Evolutionary conservation across 352 stramenopile species (phyloP), one percentile per base, ranked within the genome.

Genomic region (Phytophthora lateralis): DNA sequence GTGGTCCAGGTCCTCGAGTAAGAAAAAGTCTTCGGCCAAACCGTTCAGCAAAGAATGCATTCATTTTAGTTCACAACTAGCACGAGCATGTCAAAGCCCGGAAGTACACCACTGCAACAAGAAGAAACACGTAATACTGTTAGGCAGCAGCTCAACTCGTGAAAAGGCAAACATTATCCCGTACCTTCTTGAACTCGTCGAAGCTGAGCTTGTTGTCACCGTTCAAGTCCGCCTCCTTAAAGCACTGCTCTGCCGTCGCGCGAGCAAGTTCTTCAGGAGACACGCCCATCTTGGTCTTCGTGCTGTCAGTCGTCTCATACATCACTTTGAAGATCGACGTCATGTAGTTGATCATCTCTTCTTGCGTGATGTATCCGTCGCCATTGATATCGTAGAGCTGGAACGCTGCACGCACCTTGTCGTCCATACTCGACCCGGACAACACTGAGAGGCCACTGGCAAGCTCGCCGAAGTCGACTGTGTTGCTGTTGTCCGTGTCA

Each of bases 251-350:
- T 46, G 86, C 86, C 27, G 85, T 96, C 45, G 88, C 82, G 10
- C 71, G 70, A 60, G 89, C 89, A 50, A 97, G 71, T 53, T 95
- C 85, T 55, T 93, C 79, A 12, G 89, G 80, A 47, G 66, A 78
- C 21, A 93, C 79, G 17, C 82, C 75, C 71, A 93, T 91, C 46
- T 89, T 89, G n/a, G 44, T 68, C 46, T 89, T 93, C 10, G 85
- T 78, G 35, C 58, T 78, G 56, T 91, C 82, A 18, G 86, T 92
- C 18, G 86, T 95, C 63, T 94, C 85, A 57, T 93, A 94, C 87
- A 96, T 96, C 49, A 96, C 87, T 54, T 88, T 88, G 50, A 96
- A 96, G 49, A 96, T 91, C 27, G 87, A 93, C 29, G 80, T 93
- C 82, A 96, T 88, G 71, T 95, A 96, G 60, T 71, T 90, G 30